A percentile compares a stretch with the other conserved stretches of the same genome.
Conservation (phyloP, 202 grass and related monocot species). For the Zizania palustris region DNA sequence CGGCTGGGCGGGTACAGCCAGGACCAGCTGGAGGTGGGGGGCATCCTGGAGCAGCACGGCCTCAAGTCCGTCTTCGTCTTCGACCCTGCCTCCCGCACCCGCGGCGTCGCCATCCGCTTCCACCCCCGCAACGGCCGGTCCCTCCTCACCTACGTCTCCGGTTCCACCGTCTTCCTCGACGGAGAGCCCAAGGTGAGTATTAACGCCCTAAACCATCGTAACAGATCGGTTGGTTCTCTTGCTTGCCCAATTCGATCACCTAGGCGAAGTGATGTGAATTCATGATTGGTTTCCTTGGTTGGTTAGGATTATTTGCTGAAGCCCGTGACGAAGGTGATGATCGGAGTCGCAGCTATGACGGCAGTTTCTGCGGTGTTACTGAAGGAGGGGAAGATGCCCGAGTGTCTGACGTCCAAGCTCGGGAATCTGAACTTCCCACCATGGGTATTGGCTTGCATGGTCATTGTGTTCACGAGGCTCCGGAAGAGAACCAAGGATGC, state of each 20-base stretch:
- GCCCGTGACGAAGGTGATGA: slow-evolving; percentile 82
- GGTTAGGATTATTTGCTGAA: slow-evolving; percentile 84
- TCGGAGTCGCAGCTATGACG: slow-evolving; percentile 53
- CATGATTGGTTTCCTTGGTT: slow-evolving; percentile 33
- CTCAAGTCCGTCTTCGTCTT: slow-evolving; percentile 85
- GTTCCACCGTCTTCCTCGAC: slow-evolving; percentile 68
- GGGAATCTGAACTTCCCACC: slow-evolving; percentile 69
- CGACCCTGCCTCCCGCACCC: slow-evolving; percentile 56
- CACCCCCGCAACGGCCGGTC: slow-evolving; percentile 77
- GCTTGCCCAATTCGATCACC: background rate
- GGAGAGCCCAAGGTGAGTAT: slow-evolving; percentile 82
- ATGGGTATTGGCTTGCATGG: slow-evolving; percentile 87
- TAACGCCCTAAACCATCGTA: background rate
- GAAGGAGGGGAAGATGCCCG: slow-evolving; percentile 67
- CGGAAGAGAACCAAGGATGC: slow-evolving; percentile 82
- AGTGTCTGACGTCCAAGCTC: slow-evolving; percentile 66
- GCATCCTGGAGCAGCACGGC: slow-evolving; percentile 82
- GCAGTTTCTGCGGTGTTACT: slow-evolving; percentile 59
- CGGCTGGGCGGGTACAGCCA: slow-evolving; percentile 74
- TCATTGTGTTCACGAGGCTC: slow-evolving; percentile 76
- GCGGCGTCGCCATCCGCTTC: slow-evolving; percentile 83
- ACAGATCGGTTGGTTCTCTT: background rate
- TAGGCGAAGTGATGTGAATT: background rate
- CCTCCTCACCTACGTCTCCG: slow-evolving; percentile 67
- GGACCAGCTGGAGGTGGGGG: slow-evolving; percentile 91